A percentile compares a stretch with the other conserved stretches of the same genome.
phyloP scores from a whole-genome alignment of 768 basidiomycete species.

The Trametes coccinea region DNA sequence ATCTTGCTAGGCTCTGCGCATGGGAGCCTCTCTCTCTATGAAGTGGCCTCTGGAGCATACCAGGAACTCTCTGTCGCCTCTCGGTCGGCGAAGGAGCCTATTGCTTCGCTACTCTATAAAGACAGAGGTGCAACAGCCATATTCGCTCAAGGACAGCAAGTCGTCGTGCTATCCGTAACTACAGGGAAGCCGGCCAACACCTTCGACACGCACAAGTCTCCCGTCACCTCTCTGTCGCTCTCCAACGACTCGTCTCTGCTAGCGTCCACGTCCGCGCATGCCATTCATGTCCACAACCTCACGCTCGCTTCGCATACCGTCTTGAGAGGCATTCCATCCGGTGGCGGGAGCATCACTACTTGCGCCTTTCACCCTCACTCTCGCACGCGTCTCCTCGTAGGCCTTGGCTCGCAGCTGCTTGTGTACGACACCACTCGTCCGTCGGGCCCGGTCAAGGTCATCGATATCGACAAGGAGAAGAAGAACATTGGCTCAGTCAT shows the following conservation, averaged over 20 bases:
- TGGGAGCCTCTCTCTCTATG: slow-evolving; percentile 53
- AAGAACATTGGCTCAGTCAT: slow-evolving; percentile 48
- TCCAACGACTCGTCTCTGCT: slow-evolving; percentile 60
- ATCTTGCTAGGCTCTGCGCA: slow-evolving; percentile 53
- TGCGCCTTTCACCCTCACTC: slow-evolving; percentile 65
- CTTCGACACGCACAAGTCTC: slow-evolving; percentile 50
- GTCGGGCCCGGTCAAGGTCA: slow-evolving; percentile 52
- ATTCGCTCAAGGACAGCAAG: slow-evolving; percentile 45
- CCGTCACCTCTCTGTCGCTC: slow-evolving; percentile 55
- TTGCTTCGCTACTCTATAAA: slow-evolving; percentile 36
- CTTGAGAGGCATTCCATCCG: slow-evolving; percentile 52
- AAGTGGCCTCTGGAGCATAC: slow-evolving; percentile 41
- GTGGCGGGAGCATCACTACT: slow-evolving; percentile 35
- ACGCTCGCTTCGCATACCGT: slow-evolving; percentile 51
- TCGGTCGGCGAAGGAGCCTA: slow-evolving; percentile 26
- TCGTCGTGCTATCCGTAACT: slow-evolving; percentile 52
- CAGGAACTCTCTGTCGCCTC: slow-evolving; percentile 38
- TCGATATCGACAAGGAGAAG: slow-evolving; percentile 46
- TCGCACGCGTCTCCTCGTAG: slow-evolving; percentile 60
- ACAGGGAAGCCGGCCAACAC: slow-evolving; percentile 46
- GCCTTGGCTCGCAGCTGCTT: slow-evolving; percentile 50
- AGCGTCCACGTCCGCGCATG: slow-evolving; percentile 52
- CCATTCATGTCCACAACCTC: slow-evolving; percentile 63
- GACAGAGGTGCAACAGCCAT: slow-evolving; percentile 45
- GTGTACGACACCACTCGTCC: slow-evolving; percentile 66